Evolutionary conservation across 768 basidiomycete species (phyloP).

Genomic region (Myochromella boudieri): DNA sequence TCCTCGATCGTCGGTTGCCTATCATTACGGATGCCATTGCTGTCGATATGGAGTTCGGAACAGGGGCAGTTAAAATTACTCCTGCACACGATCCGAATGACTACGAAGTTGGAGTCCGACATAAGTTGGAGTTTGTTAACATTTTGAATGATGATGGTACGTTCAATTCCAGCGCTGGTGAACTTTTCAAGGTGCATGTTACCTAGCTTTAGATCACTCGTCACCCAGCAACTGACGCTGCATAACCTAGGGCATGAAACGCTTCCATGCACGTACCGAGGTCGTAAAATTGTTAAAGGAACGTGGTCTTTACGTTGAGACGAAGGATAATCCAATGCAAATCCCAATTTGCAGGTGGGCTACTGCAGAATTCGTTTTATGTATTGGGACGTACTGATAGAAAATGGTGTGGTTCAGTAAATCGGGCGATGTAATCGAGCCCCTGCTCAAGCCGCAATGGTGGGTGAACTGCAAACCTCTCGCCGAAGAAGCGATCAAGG

Average conservation of each 20-base stretch:
- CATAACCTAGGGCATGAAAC: slow-evolving; percentile 80
- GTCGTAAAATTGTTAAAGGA: slow-evolving; percentile 86
- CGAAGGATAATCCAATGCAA: slow-evolving; percentile 96
- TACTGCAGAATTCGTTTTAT: background rate
- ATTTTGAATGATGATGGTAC: slow-evolving; percentile 97
- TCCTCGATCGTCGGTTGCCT: slow-evolving; percentile 81
- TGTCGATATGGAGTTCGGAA: slow-evolving; percentile 96
- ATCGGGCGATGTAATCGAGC: slow-evolving; percentile 96
- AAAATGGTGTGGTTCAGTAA: slow-evolving; percentile 51
- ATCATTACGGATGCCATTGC: slow-evolving; percentile 85
- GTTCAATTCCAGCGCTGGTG: slow-evolving; percentile 86
- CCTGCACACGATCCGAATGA: slow-evolving; percentile 98
- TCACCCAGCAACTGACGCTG: background rate
- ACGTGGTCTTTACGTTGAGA: slow-evolving; percentile 81
- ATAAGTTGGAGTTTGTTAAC: slow-evolving; percentile 89
- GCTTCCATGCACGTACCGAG: slow-evolving; percentile 88
- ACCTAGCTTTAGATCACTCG: background rate
- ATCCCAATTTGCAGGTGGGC: slow-evolving; percentile 88
- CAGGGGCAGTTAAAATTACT: slow-evolving; percentile 98
- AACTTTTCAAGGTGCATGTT: slow-evolving; percentile 61
- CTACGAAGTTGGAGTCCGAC: slow-evolving; percentile 89
- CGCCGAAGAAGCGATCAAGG: slow-evolving; percentile 87
- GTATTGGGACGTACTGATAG: slow-evolving; percentile 4
- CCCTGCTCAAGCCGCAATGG: slow-evolving; percentile 96
- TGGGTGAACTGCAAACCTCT: slow-evolving; percentile 94